Percentiles rank a stretch among this genome's conserved stretches.
phyloP scores from a whole-genome alignment of 148 eudicot genomes.

The Amaranthus palmeri region DNA sequence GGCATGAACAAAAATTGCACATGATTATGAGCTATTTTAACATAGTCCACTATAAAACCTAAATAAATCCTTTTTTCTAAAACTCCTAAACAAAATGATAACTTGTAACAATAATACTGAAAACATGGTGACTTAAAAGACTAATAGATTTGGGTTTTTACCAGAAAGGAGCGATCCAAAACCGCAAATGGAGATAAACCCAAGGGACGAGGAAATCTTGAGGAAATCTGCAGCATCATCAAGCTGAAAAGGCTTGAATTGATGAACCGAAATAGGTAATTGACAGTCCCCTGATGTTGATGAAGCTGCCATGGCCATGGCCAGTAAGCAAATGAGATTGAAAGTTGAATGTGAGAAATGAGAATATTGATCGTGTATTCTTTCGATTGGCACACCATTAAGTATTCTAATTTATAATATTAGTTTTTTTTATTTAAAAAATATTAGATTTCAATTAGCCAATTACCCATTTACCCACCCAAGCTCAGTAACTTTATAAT shows the following conservation, averaged over 20 bases:
- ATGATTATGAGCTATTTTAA: too few species aligned
- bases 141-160: slow-evolving; percentile 12
- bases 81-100: not conserved
- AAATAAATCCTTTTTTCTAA: not conserved
- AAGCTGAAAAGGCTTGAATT: slow-evolving; percentile 37
- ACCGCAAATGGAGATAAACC: slow-evolving; percentile 72
- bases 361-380: too few species aligned
- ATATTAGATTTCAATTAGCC: too few species aligned
- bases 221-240: slow-evolving; percentile 56
- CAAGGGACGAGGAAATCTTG: slow-evolving; percentile 44
- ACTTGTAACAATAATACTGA: not conserved
- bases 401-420: too few species aligned
- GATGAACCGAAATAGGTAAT: slow-evolving; percentile 14
- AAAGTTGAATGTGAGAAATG: too few species aligned
- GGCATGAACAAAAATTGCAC: too few species aligned
- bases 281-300: slow-evolving; percentile 16
- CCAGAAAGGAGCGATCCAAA: slow-evolving; percentile 98
- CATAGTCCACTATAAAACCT: too few species aligned
- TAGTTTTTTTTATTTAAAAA: too few species aligned
- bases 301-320: slow-evolving; percentile 6
- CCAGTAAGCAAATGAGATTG: too few species aligned
- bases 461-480: too few species aligned
- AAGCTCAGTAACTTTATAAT: too few species aligned
- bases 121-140: slow-evolving; percentile 13
- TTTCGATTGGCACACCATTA: too few species aligned